These are phyloP conservation scores for Epichloe bromicola DNA, from an alignment of 2,329 filamentous ascomycete genomes.

Conservation along the genomic window DNA sequence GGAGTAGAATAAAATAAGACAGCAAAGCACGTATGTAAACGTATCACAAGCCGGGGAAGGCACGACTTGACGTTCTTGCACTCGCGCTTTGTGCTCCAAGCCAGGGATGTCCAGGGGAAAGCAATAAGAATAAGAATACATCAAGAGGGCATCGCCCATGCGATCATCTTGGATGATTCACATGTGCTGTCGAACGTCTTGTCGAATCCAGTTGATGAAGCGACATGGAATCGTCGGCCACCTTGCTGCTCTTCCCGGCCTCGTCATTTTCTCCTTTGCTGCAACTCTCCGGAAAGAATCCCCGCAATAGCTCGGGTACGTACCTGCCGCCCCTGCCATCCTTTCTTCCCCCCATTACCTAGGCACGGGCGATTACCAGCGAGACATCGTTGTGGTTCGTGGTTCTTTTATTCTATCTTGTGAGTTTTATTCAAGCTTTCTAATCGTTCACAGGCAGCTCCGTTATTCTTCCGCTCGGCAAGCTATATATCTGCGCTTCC, in stretches of 20 bases:
- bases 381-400: not conserved
- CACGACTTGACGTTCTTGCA: not conserved
- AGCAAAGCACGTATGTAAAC: not conserved
- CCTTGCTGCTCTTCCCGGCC: not conserved
- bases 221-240: not conserved
- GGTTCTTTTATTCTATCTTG: too few species aligned
- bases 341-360: too few species aligned
- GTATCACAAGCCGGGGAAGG: not conserved
- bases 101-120: not conserved
- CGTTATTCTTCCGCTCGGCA: not conserved
- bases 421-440: too few species aligned
- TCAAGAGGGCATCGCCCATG: not conserved
- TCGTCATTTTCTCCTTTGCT: not conserved
- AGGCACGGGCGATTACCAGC: not conserved
- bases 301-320: not conserved
- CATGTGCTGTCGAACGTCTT: not conserved
- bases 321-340: too few species aligned
- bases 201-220: not conserved
- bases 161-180: not conserved
- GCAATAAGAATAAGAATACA: not conserved
- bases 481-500: not conserved
- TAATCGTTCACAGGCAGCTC: not conserved
- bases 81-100: not conserved
- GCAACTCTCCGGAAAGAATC: not conserved
- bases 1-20: not conserved